These are phyloP conservation scores for Adansonia madagascariensis DNA, from an alignment of 441 rosid species.

Conservation along the genomic window DNA sequence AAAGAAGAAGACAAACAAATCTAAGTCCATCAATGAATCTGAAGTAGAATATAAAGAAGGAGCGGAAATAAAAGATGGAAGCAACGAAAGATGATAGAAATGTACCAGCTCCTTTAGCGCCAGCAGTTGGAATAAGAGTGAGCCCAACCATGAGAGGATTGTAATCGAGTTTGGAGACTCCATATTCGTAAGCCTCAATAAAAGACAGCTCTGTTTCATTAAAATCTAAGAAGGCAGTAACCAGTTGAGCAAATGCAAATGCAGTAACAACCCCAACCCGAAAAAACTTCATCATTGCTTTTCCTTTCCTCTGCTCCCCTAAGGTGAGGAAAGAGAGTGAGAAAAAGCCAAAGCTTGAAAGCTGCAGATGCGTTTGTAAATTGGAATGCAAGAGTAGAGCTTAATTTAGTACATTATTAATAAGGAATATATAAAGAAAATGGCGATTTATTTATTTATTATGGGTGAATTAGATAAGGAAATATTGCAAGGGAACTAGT, in stretches of 20 bases:
- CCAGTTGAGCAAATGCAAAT: conserved; percentile 34
- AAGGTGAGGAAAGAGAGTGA: conserved; percentile 25
- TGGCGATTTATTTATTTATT: conserved; percentile 8
- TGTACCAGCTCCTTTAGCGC: conserved; percentile 84
- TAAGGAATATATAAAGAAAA: background rate
- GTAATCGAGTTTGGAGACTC: conserved; percentile 50
- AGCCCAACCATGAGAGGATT: conserved; percentile 80
- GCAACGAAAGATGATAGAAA: background rate
- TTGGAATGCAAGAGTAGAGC: background rate
- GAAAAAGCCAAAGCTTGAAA: conserved; percentile 20
- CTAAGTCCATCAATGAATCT: conserved; percentile 24
- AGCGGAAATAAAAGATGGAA: conserved; percentile 26
- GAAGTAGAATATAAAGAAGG: background rate
- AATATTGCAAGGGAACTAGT: background rate
- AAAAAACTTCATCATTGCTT: conserved; percentile 39
- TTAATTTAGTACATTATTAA: background rate
- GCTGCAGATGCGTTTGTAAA: conserved; percentile 20
- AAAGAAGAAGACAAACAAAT: background rate
- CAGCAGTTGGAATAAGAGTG: conserved; percentile 80
- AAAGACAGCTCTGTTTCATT: conserved; percentile 65
- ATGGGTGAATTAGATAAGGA: background rate
- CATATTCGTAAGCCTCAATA: conserved; percentile 50
- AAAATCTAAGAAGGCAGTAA: conserved; percentile 45
- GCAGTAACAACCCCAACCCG: conserved; percentile 40
- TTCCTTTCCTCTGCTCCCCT: conserved; percentile 19